These are phyloP conservation scores for Termitomyces sp. DNA, from an alignment of 768 basidiomycete genomes.

Conservation along the genomic window DNA sequence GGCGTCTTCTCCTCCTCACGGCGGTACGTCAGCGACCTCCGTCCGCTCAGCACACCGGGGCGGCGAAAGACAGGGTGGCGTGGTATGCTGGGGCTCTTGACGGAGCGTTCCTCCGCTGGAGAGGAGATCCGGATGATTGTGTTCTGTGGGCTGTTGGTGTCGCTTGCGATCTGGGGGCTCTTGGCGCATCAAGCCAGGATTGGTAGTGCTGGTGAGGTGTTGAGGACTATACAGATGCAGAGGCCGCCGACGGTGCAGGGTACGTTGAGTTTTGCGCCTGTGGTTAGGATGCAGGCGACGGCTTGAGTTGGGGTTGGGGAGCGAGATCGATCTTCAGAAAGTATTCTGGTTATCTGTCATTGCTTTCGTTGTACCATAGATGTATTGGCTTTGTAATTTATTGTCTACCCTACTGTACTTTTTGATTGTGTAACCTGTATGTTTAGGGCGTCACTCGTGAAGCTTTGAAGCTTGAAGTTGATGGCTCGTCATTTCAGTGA, in stretches of 20 bases:
- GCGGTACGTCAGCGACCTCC: conserved; percentile 36
- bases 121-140: conserved; percentile 64
- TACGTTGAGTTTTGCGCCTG: conserved; percentile 3
- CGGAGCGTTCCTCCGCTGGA: conserved; percentile 61
- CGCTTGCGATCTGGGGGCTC: conserved; percentile 51
- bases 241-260: background rate
- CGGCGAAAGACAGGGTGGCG: conserved; percentile 36
- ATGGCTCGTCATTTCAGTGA: too few species aligned
- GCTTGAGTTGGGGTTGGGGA: background rate
- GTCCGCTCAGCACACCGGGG: conserved; percentile 35
- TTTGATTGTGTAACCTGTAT: background rate
- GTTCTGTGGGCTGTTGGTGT: conserved; percentile 47
- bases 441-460: too few species aligned
- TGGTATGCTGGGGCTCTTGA: conserved; percentile 40
- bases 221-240: background rate
- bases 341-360: background rate
- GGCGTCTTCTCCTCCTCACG: conserved; percentile 34
- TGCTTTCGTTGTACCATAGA: background rate
- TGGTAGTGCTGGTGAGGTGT: background rate
- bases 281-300: conserved; percentile 1
- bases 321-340: background rate
- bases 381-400: background rate
- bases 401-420: background rate
- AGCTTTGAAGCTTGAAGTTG: too few species aligned
- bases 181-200: conserved; percentile 11